phyloP scores from a whole-genome alignment of 768 basidiomycete genomes.

The Cubamyces lactineus region DNA sequence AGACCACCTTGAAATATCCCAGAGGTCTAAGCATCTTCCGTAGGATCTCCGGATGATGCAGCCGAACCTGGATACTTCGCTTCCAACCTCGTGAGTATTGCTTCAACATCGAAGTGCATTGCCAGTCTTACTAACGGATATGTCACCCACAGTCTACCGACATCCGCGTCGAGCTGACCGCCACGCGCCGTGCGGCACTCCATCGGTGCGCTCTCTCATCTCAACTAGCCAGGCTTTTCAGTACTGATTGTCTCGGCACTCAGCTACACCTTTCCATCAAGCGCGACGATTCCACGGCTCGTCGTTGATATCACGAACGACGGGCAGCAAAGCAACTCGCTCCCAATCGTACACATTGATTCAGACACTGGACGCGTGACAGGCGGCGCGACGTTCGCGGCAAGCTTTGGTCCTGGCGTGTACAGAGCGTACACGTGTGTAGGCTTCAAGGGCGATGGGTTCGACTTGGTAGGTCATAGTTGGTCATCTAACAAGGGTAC shows the following conservation, averaged over 20 bases:
- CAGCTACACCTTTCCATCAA: slow-evolving; percentile 37
- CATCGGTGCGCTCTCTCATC: slow-evolving; percentile 46
- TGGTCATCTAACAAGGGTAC: not conserved
- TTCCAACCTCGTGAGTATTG: slow-evolving; percentile 51
- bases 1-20: not conserved
- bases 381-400: slow-evolving; percentile 49
- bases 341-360: slow-evolving; percentile 52
- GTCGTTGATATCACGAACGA: slow-evolving; percentile 66
- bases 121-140: not conserved
- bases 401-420: slow-evolving; percentile 61
- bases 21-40: not conserved
- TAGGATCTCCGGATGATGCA: slow-evolving; percentile 60
- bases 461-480: slow-evolving; percentile 23
- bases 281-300: slow-evolving; percentile 47
- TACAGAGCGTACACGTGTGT: slow-evolving; percentile 64
- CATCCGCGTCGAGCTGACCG: slow-evolving; percentile 61
- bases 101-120: not conserved
- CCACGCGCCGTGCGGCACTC: slow-evolving; percentile 60
- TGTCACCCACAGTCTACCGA: slow-evolving; percentile 46
- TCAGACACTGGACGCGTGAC: slow-evolving; percentile 52
- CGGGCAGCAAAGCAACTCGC: slow-evolving; percentile 53
- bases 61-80: slow-evolving; percentile 71
- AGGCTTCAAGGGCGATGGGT: slow-evolving; percentile 58
- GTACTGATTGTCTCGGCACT: not conserved
- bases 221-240: not conserved